A percentile compares a stretch with the other conserved stretches of the same genome.
phyloP scores from a whole-genome alignment of 805 yeast species.

The Millerozyma miso region DNA sequence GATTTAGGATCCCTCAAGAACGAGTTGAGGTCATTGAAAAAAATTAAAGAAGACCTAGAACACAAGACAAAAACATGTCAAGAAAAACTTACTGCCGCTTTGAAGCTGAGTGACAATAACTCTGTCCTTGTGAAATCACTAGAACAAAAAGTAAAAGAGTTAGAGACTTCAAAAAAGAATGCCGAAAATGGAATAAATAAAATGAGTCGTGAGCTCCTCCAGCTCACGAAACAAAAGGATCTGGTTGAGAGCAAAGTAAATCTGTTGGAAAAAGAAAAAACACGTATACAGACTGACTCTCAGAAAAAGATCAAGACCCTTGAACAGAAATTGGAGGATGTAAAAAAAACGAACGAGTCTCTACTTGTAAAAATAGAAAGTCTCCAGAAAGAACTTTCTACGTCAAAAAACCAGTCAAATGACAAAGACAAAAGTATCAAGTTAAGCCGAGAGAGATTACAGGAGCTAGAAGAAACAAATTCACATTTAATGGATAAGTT shows the following conservation, averaged over 20 bases:
- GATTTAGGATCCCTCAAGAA: conserved; percentile 18
- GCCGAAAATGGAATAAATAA: conserved; percentile 88
- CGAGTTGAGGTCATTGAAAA: conserved; percentile 21
- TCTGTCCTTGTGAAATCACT: conserved; percentile 25
- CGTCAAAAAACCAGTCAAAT: conserved; percentile 13
- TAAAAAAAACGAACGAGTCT: conserved; percentile 19
- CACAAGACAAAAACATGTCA: conserved; percentile 23
- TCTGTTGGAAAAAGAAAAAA: conserved; percentile 39
- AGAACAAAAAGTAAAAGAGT: conserved; percentile 24
- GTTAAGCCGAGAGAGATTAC: conserved; percentile 13
- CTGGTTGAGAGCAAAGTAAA: conserved; percentile 43
- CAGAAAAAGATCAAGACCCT: conserved; percentile 26
- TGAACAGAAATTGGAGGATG: conserved; percentile 15
- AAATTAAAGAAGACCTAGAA: conserved; percentile 27
- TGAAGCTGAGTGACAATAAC: conserved; percentile 20
- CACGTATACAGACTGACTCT: conserved; percentile 22
- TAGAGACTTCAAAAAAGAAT: conserved; percentile 46
- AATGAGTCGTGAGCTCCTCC: conserved; percentile 79
- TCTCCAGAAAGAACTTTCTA: conserved; percentile 18
- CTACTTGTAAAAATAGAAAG: conserved; percentile 20
- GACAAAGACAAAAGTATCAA: background rate
- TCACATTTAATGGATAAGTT: conserved; percentile 39
- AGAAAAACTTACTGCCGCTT: conserved; percentile 28
- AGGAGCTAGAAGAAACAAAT: conserved; percentile 28
- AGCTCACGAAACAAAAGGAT: conserved; percentile 56